Base-by-base conservation (phyloP, 257 asterid species). In the Penstemon barbatus region DNA sequence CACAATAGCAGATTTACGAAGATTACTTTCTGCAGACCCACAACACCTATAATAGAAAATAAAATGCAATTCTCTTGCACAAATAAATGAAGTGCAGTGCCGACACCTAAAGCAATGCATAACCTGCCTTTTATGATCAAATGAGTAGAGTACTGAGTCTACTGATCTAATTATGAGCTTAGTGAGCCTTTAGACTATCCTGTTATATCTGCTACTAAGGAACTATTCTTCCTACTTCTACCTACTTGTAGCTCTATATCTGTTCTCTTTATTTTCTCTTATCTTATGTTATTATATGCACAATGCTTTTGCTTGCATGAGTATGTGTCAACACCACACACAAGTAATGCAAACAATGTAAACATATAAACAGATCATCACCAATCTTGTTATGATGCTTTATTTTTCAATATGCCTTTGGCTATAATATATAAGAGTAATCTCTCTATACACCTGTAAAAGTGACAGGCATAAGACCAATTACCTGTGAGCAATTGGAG, bases 401-500 rank as follows among this genome's bases (percentile, higher is more conserved):
- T 10, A 54, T 52, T 49, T 43, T 57, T 57, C 43, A 41, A 41
- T 50, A 40, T 12, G 71, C 52, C 59, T 71, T 50, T 3, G 61
- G 61, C 65, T 51, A 43, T 60, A 46, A 65, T 7, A 5, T 48
- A 6, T 49, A 12, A 37, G 15, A 51, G 38, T 56, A 45, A 58
- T 58, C 15, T 33, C 49, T 59, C 62, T 42, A 62, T 50, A 62
- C 45, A 52, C 69, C 37, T 33, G 18, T 37, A 25, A 40, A 54
- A 40, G 48, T 38, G 67, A 70, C 41, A 65, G 25, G 51, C 60
- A 48, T 61, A 75, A 58, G 48, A 61, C 40, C 53, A 66, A 76
- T 79, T 86, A 91, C 99, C 99, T 72, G 76, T 94, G 99, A 71
- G 99, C 99, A 72, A 94, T 82, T 10, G 99, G 93, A 15, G 93